Conservation (phyloP, 805 yeast genomes). For the Tetrapisispora namnaoensis region DNA sequence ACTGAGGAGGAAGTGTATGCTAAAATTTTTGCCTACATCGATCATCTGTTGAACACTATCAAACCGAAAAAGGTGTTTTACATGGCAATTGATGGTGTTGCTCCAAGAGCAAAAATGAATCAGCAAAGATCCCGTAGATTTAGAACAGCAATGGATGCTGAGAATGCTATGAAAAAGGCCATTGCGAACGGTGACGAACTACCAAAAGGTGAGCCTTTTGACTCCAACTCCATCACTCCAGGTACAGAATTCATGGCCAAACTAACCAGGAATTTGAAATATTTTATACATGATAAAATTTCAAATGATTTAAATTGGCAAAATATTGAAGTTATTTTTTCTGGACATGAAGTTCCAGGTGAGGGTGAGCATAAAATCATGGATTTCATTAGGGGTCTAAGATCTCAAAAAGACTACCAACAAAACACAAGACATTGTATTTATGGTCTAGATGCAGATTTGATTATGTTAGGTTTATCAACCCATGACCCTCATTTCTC, state of each 20-base stretch:
- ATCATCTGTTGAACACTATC: slow-evolving; percentile 80
- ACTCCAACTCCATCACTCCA: slow-evolving; percentile 88
- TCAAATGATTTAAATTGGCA: slow-evolving; percentile 85
- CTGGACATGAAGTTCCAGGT: slow-evolving; percentile 96
- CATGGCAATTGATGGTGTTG: slow-evolving; percentile 98
- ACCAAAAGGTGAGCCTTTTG: slow-evolving; percentile 76
- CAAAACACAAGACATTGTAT: slow-evolving; percentile 86
- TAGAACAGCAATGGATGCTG: slow-evolving; percentile 89
- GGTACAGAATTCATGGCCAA: slow-evolving; percentile 96
- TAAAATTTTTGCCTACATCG: slow-evolving; percentile 89
- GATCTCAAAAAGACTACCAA: slow-evolving; percentile 63
- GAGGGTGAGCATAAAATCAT: slow-evolving; percentile 98
- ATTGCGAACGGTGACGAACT: slow-evolving; percentile 59
- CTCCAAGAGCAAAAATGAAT: slow-evolving; percentile 97
- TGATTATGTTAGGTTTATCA: slow-evolving; percentile 84
- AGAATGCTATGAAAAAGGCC: slow-evolving; percentile 65
- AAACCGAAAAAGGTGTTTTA: slow-evolving; percentile 79
- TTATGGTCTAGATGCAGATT: slow-evolving; percentile 93
- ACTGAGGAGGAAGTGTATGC: slow-evolving; percentile 88
- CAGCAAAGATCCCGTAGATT: slow-evolving; percentile 96
- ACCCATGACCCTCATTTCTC: slow-evolving; percentile 96
- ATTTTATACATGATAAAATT: slow-evolving; percentile 80
- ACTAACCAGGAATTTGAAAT: slow-evolving; percentile 69
- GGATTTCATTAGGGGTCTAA: slow-evolving; percentile 76
- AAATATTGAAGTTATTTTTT: slow-evolving; percentile 59